Conservation (phyloP, 2,329 filamentous ascomycete species). For the Aspergillus thermomutatus region DNA sequence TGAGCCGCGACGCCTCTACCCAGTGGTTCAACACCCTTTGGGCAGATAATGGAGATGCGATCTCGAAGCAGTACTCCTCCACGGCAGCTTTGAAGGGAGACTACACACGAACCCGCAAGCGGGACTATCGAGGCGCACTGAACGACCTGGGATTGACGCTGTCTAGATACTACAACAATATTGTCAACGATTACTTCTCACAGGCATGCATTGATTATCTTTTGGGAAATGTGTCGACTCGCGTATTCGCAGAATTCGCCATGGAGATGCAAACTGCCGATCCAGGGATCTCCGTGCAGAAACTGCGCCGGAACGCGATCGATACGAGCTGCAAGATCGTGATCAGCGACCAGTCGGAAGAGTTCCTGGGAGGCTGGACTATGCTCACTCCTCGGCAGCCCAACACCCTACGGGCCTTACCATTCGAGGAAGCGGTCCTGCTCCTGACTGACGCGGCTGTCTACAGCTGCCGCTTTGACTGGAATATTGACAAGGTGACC, state of each 20-base stretch:
- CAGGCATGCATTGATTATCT: slow-evolving; percentile 94
- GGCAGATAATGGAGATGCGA: slow-evolving; percentile 96
- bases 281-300: slow-evolving; percentile 80
- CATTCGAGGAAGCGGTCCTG: slow-evolving; percentile 85
- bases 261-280: slow-evolving; percentile 90
- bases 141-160: slow-evolving; percentile 89
- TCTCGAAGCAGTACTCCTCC: slow-evolving; percentile 92
- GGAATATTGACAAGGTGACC: slow-evolving; percentile 90
- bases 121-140: slow-evolving; percentile 84
- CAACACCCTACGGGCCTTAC: slow-evolving; percentile 65
- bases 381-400: slow-evolving; percentile 71
- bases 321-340: slow-evolving; percentile 85
- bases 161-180: slow-evolving; percentile 72
- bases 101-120: slow-evolving; percentile 85
- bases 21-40: slow-evolving; percentile 95
- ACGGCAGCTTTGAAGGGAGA: slow-evolving; percentile 96
- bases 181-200: slow-evolving; percentile 96
- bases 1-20: slow-evolving; percentile 73
- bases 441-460: slow-evolving; percentile 80
- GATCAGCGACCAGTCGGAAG: slow-evolving; percentile 76
- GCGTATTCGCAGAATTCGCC: slow-evolving; percentile 92
- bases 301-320: slow-evolving; percentile 82
- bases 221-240: slow-evolving; percentile 78
- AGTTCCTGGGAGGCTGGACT: slow-evolving; percentile 86
- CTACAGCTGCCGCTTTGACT: slow-evolving; percentile 90